Percentiles rank a stretch among this genome's conserved stretches.
Conservation (phyloP, 1,284 basidiomycete species). For the Cystobasidiaceae sp. region DNA sequence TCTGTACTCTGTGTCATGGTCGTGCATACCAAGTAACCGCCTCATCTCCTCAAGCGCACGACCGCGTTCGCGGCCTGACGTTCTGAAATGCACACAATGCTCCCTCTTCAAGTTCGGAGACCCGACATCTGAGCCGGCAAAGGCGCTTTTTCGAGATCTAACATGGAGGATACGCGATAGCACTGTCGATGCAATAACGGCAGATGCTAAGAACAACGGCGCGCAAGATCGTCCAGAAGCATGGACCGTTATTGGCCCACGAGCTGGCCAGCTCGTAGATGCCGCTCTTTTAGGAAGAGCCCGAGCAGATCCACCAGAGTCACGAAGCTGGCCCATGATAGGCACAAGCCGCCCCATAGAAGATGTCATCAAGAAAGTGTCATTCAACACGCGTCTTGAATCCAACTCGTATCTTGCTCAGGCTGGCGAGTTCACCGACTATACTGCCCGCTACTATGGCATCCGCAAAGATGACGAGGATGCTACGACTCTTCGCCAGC, state of each 20-base stretch:
- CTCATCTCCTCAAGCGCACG: too few species aligned
- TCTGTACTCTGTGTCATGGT: too few species aligned
- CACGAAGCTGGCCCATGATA: slow-evolving; percentile 10
- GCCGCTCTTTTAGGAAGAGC: slow-evolving; percentile 16
- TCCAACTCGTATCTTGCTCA: slow-evolving; percentile 43
- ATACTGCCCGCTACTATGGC: slow-evolving; percentile 77
- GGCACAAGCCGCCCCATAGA: slow-evolving; percentile 24
- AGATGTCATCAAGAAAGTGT: slow-evolving; percentile 37
- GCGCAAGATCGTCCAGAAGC: not conserved
- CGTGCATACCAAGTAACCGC: too few species aligned
- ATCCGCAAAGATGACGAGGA: slow-evolving; percentile 61
- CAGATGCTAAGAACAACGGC: not conserved
- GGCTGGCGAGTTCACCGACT: slow-evolving; percentile 79
- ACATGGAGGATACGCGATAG: not conserved
- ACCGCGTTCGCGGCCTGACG: slow-evolving; percentile 14
- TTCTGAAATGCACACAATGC: slow-evolving; percentile 8
- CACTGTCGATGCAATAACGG: not conserved
- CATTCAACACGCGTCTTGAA: slow-evolving; percentile 42
- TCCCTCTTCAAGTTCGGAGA: slow-evolving; percentile 22
- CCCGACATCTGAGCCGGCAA: slow-evolving; percentile 23
- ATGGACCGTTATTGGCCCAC: slow-evolving; percentile 26
- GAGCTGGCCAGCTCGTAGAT: slow-evolving; percentile 5
- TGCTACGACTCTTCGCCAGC: slow-evolving; percentile 62
- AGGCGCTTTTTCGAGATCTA: slow-evolving; percentile 6
- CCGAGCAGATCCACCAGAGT: slow-evolving; percentile 18